Evolutionary conservation across 2,329 filamentous ascomycete species (phyloP).

Genomic region (Sporothrix phasma): DNA sequence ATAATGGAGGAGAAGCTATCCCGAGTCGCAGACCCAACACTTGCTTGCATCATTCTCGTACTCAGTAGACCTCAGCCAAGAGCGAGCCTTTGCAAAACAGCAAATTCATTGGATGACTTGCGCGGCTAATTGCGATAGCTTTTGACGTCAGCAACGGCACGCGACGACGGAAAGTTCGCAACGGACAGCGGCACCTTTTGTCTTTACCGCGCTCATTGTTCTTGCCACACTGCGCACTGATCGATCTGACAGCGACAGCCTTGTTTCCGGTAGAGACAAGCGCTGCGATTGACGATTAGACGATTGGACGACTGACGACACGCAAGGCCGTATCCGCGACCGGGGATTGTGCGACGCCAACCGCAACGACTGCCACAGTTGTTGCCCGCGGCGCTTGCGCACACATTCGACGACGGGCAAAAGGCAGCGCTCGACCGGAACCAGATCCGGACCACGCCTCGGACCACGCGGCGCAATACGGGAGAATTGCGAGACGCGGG

Average conservation of each 20-base stretch:
- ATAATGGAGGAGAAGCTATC: constrained; percentile 7
- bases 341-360: neutral
- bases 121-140: neutral
- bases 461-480: neutral
- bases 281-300: constrained; percentile 12
- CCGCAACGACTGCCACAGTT: neutral
- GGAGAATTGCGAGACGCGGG: neutral
- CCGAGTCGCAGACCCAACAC: constrained; percentile 2
- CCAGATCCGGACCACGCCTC: neutral
- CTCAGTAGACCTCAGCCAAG: neutral
- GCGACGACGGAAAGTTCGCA: neutral
- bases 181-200: neutral
- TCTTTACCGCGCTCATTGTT: neutral
- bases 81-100: neutral
- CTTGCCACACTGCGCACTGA: neutral
- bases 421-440: neutral
- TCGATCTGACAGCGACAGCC: constrained; percentile 1
- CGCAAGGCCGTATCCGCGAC: neutral
- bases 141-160: neutral
- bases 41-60: too few relatives aligned
- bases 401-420: neutral
- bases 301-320: neutral
- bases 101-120: neutral
- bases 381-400: neutral
- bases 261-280: neutral